Evolutionary conservation across 75 land plant genomes (phyloP).

Genomic region (Selaginella tamariscina): DNA sequence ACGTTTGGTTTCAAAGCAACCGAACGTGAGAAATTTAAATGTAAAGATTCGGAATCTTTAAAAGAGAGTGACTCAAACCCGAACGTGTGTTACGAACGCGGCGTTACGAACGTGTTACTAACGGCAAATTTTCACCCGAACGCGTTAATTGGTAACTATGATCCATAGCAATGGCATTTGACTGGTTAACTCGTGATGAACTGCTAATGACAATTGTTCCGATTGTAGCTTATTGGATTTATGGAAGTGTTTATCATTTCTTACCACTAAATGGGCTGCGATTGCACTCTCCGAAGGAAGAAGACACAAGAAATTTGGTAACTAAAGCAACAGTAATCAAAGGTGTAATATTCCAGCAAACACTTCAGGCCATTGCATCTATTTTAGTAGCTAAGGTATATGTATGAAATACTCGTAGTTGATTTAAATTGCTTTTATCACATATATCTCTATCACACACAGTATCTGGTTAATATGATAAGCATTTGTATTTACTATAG

Average conservation of each 20-base stretch:
- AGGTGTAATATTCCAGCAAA: background rate
- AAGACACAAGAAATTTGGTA: background rate
- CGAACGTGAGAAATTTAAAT: no score
- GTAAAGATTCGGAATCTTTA: no score
- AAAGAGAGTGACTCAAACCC: no score
- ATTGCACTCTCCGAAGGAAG: background rate
- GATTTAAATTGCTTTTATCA: background rate
- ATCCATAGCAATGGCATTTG: no score
- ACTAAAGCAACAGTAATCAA: background rate
- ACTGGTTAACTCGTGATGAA: no score
- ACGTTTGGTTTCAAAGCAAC: no score
- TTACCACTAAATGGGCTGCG: background rate
- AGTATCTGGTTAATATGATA: background rate
- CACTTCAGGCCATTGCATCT: background rate
- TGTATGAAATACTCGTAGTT: no score
- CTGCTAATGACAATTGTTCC: background rate
- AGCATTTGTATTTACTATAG: background rate
- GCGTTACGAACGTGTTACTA: no score
- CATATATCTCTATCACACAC: background rate
- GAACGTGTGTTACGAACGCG: no score
- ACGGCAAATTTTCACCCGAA: no score
- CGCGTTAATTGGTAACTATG: no score
- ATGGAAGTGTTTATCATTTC: background rate
- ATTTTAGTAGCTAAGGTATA: no score
- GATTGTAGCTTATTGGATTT: background rate